A percentile compares a stretch with the other conserved stretches of the same genome.
Evolutionary conservation across 106 monocot genomes (phyloP).

Genomic region (Platanthera zijinensis): DNA sequence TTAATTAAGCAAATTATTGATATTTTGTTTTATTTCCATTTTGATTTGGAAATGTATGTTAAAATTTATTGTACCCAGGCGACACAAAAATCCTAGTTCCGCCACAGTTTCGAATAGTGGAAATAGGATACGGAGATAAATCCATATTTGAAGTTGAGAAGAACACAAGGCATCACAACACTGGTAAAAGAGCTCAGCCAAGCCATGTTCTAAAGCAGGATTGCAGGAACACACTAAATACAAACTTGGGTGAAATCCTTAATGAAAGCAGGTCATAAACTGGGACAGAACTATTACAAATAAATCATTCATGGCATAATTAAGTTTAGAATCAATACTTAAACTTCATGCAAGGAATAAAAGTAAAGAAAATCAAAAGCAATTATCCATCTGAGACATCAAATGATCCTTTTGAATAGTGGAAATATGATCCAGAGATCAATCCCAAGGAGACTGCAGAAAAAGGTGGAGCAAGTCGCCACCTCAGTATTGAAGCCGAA

Average conservation of each 20-base stretch:
- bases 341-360: neutral
- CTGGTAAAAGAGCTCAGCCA: neutral
- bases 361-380: neutral
- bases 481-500: too few relatives aligned
- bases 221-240: neutral
- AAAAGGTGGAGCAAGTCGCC: too few relatives aligned
- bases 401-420: neutral
- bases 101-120: too few relatives aligned
- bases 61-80: too few relatives aligned
- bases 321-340: neutral
- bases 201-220: neutral
- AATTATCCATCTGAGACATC: neutral
- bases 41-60: too few relatives aligned
- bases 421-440: neutral
- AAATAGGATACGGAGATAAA: too few relatives aligned
- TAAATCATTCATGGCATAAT: neutral
- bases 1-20: too few relatives aligned
- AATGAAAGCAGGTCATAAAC: neutral
- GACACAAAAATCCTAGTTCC: too few relatives aligned
- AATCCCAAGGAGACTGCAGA: too few relatives aligned
- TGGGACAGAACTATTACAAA: neutral
- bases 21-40: too few relatives aligned
- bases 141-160: too few relatives aligned
- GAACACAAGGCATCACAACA: too few relatives aligned
- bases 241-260: neutral